Percentiles rank a stretch among this genome's conserved stretches.
Conservation (phyloP, 176 grass and related monocot genomes). For the Lolium perenne region DNA sequence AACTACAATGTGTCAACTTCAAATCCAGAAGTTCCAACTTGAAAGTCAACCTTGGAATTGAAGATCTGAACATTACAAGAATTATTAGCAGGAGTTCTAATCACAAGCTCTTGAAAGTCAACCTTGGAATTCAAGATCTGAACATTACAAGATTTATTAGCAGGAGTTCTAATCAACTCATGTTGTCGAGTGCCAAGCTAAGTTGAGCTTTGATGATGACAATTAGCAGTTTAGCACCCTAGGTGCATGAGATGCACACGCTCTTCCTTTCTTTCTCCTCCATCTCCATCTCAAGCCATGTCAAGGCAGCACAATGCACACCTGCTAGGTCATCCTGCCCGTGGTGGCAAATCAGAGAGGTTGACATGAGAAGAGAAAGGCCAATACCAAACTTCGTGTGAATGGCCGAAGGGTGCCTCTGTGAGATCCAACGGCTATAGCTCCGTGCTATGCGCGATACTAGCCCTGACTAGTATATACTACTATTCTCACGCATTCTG, state of each 20-base stretch:
- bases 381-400: not conserved
- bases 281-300: not conserved
- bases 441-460: not conserved
- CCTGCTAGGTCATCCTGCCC: not conserved
- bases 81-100: not conserved
- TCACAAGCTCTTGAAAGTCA: not conserved
- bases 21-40: constrained; percentile 10
- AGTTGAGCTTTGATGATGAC: not conserved
- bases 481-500: not conserved
- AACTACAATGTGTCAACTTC: constrained; percentile 1
- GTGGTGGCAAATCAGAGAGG: not conserved
- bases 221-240: not conserved
- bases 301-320: not conserved
- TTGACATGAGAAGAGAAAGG: not conserved
- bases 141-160: not conserved
- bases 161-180: not conserved
- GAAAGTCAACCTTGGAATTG: not conserved
- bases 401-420: not conserved
- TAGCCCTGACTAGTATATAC: not conserved
- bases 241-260: not conserved
- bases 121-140: not conserved
- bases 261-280: not conserved
- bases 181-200: too few relatives aligned
- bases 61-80: constrained; percentile 6
- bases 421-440: not conserved